Conservation (phyloP, 768 basidiomycete species). For the Coprinellus micaceus region DNA sequence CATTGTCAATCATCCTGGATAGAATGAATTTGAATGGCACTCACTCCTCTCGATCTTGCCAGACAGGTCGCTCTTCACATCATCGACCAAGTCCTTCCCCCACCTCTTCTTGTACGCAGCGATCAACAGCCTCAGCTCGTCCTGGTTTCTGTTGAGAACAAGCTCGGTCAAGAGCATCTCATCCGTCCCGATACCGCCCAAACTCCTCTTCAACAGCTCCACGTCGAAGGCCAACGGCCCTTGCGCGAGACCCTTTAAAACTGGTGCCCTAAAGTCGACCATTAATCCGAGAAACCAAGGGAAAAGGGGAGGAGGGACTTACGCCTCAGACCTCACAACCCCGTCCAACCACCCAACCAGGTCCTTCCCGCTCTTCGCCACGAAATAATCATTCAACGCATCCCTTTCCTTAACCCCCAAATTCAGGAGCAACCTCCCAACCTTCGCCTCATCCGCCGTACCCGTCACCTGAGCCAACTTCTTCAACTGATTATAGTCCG, state of each 20-base stretch:
- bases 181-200: conserved; percentile 34
- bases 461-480: conserved; percentile 21
- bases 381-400: conserved; percentile 33
- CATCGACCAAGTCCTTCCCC: conserved; percentile 25
- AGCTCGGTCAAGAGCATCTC: conserved; percentile 37
- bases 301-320: background rate
- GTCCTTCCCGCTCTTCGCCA: conserved; percentile 28
- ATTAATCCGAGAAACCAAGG: no score
- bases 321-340: background rate
- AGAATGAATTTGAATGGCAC: no score
- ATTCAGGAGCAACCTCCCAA: conserved; percentile 26
- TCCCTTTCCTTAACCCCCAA: conserved; percentile 34
- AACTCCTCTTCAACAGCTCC: conserved; percentile 28
- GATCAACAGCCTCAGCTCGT: conserved; percentile 33
- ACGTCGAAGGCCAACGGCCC: conserved; percentile 41
- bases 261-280: background rate
- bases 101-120: conserved; percentile 29
- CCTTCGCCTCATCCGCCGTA: conserved; percentile 24
- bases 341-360: conserved; percentile 23
- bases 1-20: background rate
- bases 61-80: conserved; percentile 31
- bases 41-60: conserved; percentile 30
- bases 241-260: conserved; percentile 30
- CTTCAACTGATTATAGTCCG: conserved; percentile 27
- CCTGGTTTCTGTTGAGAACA: conserved; percentile 33